Percentiles rank a stretch among this genome's conserved stretches.
Evolutionary conservation across 2,329 filamentous ascomycete species (phyloP).

Genomic region (Arthrobotrys megalospora): DNA sequence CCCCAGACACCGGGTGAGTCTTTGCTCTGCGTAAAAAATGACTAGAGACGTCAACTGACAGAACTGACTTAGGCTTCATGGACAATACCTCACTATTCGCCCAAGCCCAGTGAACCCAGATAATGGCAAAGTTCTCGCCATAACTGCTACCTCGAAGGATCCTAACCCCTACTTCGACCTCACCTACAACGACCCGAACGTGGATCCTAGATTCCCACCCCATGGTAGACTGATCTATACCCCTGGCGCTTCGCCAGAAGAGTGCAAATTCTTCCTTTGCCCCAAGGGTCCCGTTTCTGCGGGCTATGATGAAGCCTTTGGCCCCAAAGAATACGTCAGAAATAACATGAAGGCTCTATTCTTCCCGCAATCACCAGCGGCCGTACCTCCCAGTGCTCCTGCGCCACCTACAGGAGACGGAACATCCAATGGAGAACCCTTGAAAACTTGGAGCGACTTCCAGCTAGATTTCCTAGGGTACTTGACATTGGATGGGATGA

Average conservation of each 20-base stretch:
- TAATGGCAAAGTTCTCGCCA: conserved; percentile 45
- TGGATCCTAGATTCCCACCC: conserved; percentile 28
- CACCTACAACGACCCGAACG: conserved; percentile 33
- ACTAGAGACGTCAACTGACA: background rate
- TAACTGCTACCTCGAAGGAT: conserved; percentile 29
- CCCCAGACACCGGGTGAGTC: conserved; percentile 46
- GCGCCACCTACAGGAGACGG: background rate
- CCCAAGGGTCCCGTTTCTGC: conserved; percentile 35
- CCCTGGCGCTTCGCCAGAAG: conserved; percentile 29
- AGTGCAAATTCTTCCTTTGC: conserved; percentile 55
- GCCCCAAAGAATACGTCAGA: conserved; percentile 47
- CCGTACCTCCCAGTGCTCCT: conserved; percentile 3
- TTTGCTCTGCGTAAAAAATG: too few species aligned
- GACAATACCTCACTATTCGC: conserved; percentile 32
- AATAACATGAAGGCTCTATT: conserved; percentile 55
- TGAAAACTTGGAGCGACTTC: conserved; percentile 53
- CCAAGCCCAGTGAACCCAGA: conserved; percentile 27
- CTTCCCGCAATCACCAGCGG: conserved; percentile 28
- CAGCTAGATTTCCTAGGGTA: conserved; percentile 40
- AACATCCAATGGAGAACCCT: conserved; percentile 10
- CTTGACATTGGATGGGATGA: conserved; percentile 35
- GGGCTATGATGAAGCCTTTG: conserved; percentile 42
- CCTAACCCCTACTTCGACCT: conserved; percentile 46
- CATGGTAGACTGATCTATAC: conserved; percentile 47
- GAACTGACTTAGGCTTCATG: conserved; percentile 21